Percentiles rank a stretch among this genome's conserved stretches.
Conservation (phyloP, 1,284 basidiomycete species). For the Bjerkandera adusta region DNA sequence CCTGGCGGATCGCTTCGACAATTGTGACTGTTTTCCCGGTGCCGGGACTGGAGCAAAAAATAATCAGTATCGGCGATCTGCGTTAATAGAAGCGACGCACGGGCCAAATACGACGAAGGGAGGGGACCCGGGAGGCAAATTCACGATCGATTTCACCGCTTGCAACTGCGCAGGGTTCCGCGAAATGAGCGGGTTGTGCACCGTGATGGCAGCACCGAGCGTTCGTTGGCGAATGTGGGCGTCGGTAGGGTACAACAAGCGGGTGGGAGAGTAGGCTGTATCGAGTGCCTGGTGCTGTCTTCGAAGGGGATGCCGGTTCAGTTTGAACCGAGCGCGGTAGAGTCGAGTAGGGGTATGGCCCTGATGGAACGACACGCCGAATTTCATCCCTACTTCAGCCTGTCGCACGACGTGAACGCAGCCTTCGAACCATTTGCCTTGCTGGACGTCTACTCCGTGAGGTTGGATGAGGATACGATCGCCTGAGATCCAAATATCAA, state of each 20-base stretch:
- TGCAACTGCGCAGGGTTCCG: conserved; percentile 50
- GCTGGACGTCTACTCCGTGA: conserved; percentile 24
- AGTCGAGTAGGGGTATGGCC: conserved; percentile 1
- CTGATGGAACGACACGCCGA: conserved; percentile 42
- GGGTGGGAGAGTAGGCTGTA: conserved; percentile 35
- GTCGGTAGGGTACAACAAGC: conserved; percentile 40
- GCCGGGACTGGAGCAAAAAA: conserved; percentile 43
- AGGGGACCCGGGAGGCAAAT: conserved; percentile 40
- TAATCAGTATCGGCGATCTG: background rate
- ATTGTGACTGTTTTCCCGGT: conserved; percentile 71
- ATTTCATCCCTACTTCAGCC: conserved; percentile 50
- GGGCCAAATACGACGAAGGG: conserved; percentile 68
- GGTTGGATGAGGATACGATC: conserved; percentile 54
- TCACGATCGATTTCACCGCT: conserved; percentile 51
- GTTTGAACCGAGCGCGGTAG: conserved; percentile 47
- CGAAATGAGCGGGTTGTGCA: conserved; percentile 44
- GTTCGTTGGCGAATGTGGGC: conserved; percentile 25
- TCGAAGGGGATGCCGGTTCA: conserved; percentile 50
- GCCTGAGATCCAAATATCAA: conserved; percentile 32
- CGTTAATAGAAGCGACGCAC: conserved; percentile 38
- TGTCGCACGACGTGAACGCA: conserved; percentile 52
- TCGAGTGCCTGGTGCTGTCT: conserved; percentile 59
- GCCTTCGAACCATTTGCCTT: conserved; percentile 54
- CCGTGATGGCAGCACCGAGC: conserved; percentile 17
- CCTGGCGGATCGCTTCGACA: conserved; percentile 62